These are phyloP conservation scores for Vaccinium macrocarpon DNA, from an alignment of 148 eudicot species.

Conservation along the genomic window DNA sequence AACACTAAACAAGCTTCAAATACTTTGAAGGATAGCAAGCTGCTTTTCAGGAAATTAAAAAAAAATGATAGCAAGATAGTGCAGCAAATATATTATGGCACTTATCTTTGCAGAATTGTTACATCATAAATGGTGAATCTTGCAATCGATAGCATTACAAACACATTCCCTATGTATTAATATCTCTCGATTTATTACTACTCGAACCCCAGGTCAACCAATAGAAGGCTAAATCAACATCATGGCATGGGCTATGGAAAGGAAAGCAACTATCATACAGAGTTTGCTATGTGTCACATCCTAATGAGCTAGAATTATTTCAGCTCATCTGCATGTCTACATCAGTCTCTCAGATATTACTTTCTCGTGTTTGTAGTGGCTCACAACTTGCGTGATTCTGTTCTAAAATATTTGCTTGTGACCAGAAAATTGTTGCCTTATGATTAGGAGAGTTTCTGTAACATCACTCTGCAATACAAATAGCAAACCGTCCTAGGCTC, in stretches of 20 bases:
- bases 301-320: neutral
- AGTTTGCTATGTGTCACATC: neutral
- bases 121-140: neutral
- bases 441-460: neutral
- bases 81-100: neutral
- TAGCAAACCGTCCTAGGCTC: neutral
- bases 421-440: neutral
- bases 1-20: neutral
- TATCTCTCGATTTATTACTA: neutral
- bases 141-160: neutral
- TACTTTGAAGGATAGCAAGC: neutral
- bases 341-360: neutral
- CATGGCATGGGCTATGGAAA: neutral
- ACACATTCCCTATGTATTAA: neutral
- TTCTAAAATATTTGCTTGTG: neutral
- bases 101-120: neutral
- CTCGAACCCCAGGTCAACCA: neutral
- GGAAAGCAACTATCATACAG: neutral
- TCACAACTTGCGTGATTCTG: neutral
- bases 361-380: neutral
- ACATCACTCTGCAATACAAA: neutral
- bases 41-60: no score
- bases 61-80: neutral
- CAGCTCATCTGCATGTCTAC: neutral
- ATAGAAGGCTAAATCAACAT: neutral